A percentile compares a stretch with the other conserved stretches of the same genome.
These are phyloP conservation scores for Lycium ferocissimum DNA, from an alignment of 257 asterid genomes.

Conservation along the genomic window DNA sequence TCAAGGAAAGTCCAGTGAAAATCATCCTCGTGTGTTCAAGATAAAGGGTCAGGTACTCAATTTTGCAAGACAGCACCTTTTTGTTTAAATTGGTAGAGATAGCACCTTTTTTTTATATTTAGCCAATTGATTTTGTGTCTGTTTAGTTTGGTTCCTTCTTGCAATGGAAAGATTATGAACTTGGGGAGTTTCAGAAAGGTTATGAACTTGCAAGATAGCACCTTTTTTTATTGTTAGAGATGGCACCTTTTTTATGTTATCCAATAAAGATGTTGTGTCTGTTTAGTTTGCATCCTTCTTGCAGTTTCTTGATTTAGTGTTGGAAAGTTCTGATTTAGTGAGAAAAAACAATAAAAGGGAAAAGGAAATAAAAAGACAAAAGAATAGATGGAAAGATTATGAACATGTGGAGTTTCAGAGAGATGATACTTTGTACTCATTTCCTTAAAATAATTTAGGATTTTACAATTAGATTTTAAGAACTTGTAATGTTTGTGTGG, in stretches of 20 bases:
- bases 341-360: background rate
- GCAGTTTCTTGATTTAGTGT: background rate
- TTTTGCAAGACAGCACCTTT: background rate
- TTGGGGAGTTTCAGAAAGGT: too few relatives aligned
- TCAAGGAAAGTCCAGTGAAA: too few relatives aligned
- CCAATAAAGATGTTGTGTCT: too few relatives aligned
- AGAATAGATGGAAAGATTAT: background rate
- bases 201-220: too few relatives aligned
- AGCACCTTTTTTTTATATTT: background rate
- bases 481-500: background rate
- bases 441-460: background rate
- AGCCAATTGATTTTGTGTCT: background rate
- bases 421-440: constrained; percentile 8
- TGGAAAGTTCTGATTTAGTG: background rate
- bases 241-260: too few relatives aligned
- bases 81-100: background rate
- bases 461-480: background rate
- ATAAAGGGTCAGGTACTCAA: constrained; percentile 80
- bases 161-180: background rate
- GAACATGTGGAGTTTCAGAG: background rate
- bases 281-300: too few relatives aligned
- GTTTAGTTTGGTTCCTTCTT: constrained; percentile 12
- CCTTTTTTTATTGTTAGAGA: too few relatives aligned
- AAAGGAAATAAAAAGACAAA: constrained; percentile 9
- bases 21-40: too few relatives aligned